phyloP scores from a whole-genome alignment of 2,329 filamentous ascomycete species.

The Epichloe typhina region DNA sequence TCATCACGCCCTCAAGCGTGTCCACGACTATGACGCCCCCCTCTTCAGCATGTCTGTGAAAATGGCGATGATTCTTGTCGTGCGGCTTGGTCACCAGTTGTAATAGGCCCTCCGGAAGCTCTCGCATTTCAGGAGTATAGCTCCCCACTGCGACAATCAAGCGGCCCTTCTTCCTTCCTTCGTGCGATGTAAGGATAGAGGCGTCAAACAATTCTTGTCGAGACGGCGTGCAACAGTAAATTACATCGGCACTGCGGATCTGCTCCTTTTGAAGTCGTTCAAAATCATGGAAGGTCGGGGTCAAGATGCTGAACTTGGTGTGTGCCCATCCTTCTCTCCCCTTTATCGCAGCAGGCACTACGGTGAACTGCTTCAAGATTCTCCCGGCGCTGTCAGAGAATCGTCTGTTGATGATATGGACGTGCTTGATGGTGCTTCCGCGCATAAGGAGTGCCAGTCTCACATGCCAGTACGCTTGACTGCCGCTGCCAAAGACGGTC shows the following conservation, averaged over 20 bases:
- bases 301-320: conserved; percentile 56
- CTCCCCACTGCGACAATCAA: conserved; percentile 62
- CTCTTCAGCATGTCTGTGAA: conserved; percentile 54
- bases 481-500: conserved; percentile 75
- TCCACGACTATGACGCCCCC: conserved; percentile 57
- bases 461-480: conserved; percentile 91
- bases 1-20: conserved; percentile 64
- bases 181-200: conserved; percentile 55
- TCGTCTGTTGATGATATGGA: conserved; percentile 71
- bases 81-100: conserved; percentile 42
- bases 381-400: conserved; percentile 45
- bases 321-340: conserved; percentile 47
- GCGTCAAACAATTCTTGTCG: conserved; percentile 62
- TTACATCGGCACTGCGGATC: conserved; percentile 59
- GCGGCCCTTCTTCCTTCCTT: conserved; percentile 56
- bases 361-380: conserved; percentile 35
- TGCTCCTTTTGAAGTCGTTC: conserved; percentile 55
- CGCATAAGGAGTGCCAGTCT: conserved; percentile 67
- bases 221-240: conserved; percentile 81
- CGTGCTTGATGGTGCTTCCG: conserved; percentile 55
- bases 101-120: conserved; percentile 68
- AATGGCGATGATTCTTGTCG: conserved; percentile 37
- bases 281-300: conserved; percentile 57
- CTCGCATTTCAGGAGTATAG: conserved; percentile 61
- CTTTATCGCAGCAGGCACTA: conserved; percentile 30